Evolutionary conservation across 148 eudicot species (phyloP), one percentile per base, ranked within the genome.

Genomic region (Vaccinium myrtillus): DNA sequence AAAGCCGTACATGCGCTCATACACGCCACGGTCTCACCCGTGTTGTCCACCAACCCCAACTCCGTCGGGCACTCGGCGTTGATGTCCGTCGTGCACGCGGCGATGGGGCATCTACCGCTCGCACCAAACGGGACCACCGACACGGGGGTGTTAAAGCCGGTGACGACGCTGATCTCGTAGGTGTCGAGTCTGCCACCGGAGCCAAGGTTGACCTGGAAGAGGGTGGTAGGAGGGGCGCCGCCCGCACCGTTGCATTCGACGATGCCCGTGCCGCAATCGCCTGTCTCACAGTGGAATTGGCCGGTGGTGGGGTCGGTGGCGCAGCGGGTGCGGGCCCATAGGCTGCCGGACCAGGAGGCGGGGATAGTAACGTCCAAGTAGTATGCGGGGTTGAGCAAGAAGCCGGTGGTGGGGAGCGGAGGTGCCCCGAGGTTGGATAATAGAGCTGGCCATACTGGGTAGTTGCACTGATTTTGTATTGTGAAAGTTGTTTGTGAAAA

Each of bases 1-100:
- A 95, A 93, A 7, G 97, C 98, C 8, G 87, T 94, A 61, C 98
- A 95, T 21, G 98, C 98, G 84, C 98, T 94, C 83, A 75, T 92
- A 67, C 98, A 94, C 70, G 92, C 95, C 51, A 93, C 93, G 21
- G 85, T 46, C 58, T 53, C 84, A 2, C 85, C 75, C 2, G 82
- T 77, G 16, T 55, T 82, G 63, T 58, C 71, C 19, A 69, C 81
- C 71, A 89, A 82, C 79, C 59, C 73, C 53, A 95, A 86, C 76
- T 87, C 90, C 56, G 83, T 0, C 23, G 96, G 96, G 78, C 96
- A 94, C 1, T 85, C 81, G 11, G 78, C 86, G 85, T 93, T 94
- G 9, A 94, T 25, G 83, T 94, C 98, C 12, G 61, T 89, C 0
- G 69, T 86, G 49, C 98, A 94, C 1, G 93, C 94, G 1, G 93